phyloP scores from a whole-genome alignment of 1,284 basidiomycete genomes.

The Lignosus rhinocerotis region DNA sequence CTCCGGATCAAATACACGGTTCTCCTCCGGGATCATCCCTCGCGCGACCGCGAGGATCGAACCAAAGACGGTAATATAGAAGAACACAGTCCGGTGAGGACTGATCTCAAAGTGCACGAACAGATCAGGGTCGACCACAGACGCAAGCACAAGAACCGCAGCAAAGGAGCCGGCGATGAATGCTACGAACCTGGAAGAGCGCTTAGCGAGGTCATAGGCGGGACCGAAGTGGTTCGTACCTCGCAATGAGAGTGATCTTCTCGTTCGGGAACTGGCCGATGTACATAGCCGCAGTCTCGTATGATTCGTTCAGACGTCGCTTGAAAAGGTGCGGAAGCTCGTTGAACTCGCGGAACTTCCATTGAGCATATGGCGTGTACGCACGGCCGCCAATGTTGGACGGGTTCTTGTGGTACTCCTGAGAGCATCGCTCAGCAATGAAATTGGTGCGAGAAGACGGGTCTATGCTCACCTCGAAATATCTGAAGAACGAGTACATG shows the following conservation, averaged over 20 bases:
- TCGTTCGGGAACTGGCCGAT: conserved; percentile 98
- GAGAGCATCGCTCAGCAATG: neutral
- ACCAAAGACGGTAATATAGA: conserved; percentile 90
- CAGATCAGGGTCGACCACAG: conserved; percentile 89
- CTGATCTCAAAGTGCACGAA: conserved; percentile 96
- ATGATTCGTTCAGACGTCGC: conserved; percentile 83
- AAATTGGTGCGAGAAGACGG: neutral
- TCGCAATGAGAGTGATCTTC: conserved; percentile 84
- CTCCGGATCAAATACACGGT: conserved; percentile 92
- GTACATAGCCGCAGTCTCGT: conserved; percentile 90
- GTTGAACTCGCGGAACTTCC: conserved; percentile 99
- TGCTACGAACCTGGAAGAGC: conserved; percentile 77
- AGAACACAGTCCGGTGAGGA: conserved; percentile 87
- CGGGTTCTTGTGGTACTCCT: conserved; percentile 99
- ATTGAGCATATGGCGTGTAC: conserved; percentile 93
- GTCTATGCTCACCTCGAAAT: conserved; percentile 84
- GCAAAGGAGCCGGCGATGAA: conserved; percentile 97
- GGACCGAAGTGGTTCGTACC: conserved; percentile 46
- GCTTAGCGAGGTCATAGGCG: neutral
- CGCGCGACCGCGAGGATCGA: conserved; percentile 86
- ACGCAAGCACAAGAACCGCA: conserved; percentile 89
- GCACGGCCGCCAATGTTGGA: conserved; percentile 89
- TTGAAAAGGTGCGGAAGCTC: conserved; percentile 94
- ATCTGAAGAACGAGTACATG: conserved; percentile 99
- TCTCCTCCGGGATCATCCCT: conserved; percentile 96